These are phyloP conservation scores for Alternaria solani DNA, from an alignment of 2,329 filamentous ascomycete genomes.

Conservation along the genomic window DNA sequence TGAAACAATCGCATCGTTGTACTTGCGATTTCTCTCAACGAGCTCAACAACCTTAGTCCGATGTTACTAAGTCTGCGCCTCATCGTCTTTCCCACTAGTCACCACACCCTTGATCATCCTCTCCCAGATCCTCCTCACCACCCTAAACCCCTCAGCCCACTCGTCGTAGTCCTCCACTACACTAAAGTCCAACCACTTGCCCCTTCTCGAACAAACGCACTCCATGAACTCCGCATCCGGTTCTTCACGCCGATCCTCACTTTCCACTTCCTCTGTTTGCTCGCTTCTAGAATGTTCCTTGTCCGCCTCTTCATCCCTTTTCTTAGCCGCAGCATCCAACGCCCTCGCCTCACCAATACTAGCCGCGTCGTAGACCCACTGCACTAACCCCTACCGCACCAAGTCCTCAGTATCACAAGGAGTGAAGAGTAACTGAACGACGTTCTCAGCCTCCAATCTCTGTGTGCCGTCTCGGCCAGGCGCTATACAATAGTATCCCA, in stretches of 20 bases:
- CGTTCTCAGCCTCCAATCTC: background rate
- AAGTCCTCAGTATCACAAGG: constrained; percentile 18
- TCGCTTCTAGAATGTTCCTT: background rate
- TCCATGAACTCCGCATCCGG: background rate
- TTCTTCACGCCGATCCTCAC: background rate
- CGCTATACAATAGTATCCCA: constrained; percentile 20
- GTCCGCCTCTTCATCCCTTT: accelerated
- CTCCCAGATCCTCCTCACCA: constrained; percentile 9
- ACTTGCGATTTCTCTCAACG: background rate
- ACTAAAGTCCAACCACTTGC: constrained; percentile 14
- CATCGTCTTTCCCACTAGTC: background rate
- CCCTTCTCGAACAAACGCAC: constrained; percentile 7
- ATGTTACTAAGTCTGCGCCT: background rate
- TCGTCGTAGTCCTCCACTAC: constrained; percentile 8
- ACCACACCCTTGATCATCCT: background rate
- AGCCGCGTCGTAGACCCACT: background rate
- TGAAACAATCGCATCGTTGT: background rate
- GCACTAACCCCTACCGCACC: constrained; percentile 8
- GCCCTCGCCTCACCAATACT: background rate
- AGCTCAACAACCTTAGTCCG: background rate
- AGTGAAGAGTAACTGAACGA: constrained; percentile 15
- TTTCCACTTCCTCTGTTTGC: background rate
- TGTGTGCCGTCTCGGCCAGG: too few species aligned
- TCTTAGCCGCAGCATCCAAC: background rate
- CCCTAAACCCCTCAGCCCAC: background rate